Conservation (phyloP, 805 yeast species). For the Wickerhamomyces chaumierensis region DNA sequence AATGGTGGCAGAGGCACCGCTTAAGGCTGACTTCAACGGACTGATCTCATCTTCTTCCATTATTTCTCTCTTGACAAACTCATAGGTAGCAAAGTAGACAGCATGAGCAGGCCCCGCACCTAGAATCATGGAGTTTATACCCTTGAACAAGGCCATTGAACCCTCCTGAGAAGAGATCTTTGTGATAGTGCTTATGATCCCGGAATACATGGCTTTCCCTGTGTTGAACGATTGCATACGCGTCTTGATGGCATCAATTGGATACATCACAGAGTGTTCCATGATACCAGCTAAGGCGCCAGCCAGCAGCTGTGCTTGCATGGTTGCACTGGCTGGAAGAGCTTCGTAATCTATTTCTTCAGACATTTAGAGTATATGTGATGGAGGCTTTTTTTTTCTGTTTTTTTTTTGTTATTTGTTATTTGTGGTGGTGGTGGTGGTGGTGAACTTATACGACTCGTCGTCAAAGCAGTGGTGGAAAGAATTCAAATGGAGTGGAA, state of each 20-base stretch:
- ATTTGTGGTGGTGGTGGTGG: too few species aligned
- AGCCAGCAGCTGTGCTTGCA: slow-evolving; percentile 73
- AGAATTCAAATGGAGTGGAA: too few species aligned
- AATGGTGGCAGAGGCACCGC: slow-evolving; percentile 89
- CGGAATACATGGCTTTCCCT: slow-evolving; percentile 16
- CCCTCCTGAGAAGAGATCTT: slow-evolving; percentile 84
- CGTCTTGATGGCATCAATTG: slow-evolving; percentile 92
- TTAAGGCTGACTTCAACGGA: slow-evolving; percentile 72
- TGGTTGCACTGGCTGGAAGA: slow-evolving; percentile 75
- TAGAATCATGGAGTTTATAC: slow-evolving; percentile 78
- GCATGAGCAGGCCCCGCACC: slow-evolving; percentile 99
- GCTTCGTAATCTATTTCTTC: slow-evolving; percentile 80
- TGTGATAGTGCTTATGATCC: slow-evolving; percentile 57
- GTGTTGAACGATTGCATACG: slow-evolving; percentile 55
- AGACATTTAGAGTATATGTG: background rate
- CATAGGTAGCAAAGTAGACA: slow-evolving; percentile 90
- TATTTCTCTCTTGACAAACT: slow-evolving; percentile 39
- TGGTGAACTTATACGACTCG: too few species aligned
- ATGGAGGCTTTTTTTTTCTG: background rate
- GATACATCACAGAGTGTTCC: slow-evolving; percentile 97
- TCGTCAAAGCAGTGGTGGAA: too few species aligned
- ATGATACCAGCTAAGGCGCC: slow-evolving; percentile 99
- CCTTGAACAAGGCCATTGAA: slow-evolving; percentile 81
- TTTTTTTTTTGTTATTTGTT: too few species aligned
- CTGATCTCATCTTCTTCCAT: slow-evolving; percentile 36